Evolutionary conservation across 441 rosid genomes (phyloP).

Genomic region (Syzygium malaccense): DNA sequence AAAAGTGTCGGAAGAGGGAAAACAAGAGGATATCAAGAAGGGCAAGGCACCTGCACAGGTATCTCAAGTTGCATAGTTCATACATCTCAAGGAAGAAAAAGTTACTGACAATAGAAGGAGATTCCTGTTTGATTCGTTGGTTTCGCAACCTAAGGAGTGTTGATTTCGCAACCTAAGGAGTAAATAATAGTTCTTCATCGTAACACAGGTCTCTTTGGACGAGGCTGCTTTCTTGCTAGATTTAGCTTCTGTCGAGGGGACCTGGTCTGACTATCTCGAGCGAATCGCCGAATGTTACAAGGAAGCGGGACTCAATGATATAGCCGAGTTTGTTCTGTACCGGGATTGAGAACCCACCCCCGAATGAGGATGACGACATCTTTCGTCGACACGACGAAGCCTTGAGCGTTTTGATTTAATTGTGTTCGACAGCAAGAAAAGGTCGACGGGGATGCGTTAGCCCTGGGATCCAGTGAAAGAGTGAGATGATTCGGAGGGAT

Average conservation of each 20-base stretch:
- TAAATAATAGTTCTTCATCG: background rate
- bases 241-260: slow-evolving; percentile 76
- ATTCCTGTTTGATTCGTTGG: background rate
- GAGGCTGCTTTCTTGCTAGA: slow-evolving; percentile 81
- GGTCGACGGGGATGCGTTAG: background rate
- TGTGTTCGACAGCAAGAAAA: background rate
- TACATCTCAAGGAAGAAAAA: background rate
- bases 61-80: background rate
- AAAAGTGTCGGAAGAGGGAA: slow-evolving; percentile 55
- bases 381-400: background rate
- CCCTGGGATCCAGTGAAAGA: background rate
- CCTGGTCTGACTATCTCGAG: slow-evolving; percentile 53
- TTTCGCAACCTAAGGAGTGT: background rate
- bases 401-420: background rate
- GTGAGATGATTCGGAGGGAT: background rate
- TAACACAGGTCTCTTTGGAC: slow-evolving; percentile 54
- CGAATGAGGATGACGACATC: background rate
- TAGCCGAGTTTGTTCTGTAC: slow-evolving; percentile 50
- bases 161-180: background rate
- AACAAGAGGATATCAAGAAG: slow-evolving; percentile 50
- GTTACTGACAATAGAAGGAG: background rate
- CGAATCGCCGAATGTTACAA: slow-evolving; percentile 54
- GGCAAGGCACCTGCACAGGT: slow-evolving; percentile 78
- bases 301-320: slow-evolving; percentile 59
- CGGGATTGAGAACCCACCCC: slow-evolving; percentile 28